phyloP scores from a whole-genome alignment of 192 early-diverging fungal species.

The Coemansia sp. region DNA sequence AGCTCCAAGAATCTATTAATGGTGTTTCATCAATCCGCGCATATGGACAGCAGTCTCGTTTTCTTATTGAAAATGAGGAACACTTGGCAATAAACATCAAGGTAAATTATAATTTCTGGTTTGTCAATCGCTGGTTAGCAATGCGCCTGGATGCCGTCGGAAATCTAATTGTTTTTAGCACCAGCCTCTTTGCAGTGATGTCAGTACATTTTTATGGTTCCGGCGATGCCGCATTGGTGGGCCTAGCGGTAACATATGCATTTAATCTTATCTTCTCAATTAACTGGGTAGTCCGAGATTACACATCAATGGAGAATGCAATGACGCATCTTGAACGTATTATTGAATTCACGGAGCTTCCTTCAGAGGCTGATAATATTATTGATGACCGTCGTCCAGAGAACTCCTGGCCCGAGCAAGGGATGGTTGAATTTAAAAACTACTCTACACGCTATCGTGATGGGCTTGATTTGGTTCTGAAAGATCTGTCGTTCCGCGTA shows the following conservation, averaged over 20 bases:
- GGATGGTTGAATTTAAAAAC: neutral
- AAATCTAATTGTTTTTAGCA: neutral
- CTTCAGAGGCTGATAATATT: neutral
- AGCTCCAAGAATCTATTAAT: no score
- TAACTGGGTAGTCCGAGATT: neutral
- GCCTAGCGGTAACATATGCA: neutral
- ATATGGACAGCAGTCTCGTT: no score
- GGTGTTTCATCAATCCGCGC: no score
- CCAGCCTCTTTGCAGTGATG: neutral
- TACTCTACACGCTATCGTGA: no score
- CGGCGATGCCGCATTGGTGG: neutral
- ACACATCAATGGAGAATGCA: neutral
- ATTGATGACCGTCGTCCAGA: neutral
- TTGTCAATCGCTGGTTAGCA: neutral
- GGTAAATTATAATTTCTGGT: neutral
- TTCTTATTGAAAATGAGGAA: neutral
- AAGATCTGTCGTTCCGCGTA: neutral
- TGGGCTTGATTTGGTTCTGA: no score
- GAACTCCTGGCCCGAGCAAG: neutral
- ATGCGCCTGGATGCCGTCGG: neutral
- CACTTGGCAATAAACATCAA: neutral
- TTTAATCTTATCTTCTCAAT: neutral
- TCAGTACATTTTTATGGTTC: neutral
- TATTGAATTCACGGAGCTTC: neutral
- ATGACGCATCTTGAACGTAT: neutral